These are phyloP conservation scores for Carex pumila DNA, from an alignment of 176 grass and related monocot genomes.

Conservation along the genomic window DNA sequence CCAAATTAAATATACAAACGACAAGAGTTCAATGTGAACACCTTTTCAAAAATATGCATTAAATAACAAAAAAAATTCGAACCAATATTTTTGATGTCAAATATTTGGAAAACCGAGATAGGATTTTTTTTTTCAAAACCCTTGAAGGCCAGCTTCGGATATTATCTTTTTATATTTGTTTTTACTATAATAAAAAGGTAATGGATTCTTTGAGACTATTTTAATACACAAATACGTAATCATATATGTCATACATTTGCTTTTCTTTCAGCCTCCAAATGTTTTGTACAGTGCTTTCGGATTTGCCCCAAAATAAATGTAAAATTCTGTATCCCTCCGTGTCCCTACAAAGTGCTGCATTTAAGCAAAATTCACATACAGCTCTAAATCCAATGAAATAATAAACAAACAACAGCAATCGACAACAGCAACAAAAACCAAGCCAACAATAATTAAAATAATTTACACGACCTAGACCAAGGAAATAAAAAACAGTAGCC, in stretches of 20 bases:
- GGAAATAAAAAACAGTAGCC: not conserved
- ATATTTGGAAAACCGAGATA: not conserved
- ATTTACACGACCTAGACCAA: slow-evolving; percentile 24
- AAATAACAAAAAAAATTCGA: not conserved
- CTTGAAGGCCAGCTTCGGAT: no score
- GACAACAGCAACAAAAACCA: slow-evolving; percentile 5
- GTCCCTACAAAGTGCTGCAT: slow-evolving; percentile 14
- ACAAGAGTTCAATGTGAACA: not conserved
- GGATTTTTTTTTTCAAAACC: no score
- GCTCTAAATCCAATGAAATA: slow-evolving; percentile 5
- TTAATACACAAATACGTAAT: not conserved
- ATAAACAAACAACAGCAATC: slow-evolving; percentile 3
- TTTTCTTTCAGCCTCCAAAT: not conserved
- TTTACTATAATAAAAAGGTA: not conserved
- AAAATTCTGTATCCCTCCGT: not conserved
- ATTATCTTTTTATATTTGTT: no score
- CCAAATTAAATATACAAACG: not conserved
- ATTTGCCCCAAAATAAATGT: not conserved
- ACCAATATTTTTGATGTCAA: not conserved
- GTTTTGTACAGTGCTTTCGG: not conserved
- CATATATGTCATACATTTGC: not conserved
- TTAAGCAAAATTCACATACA: not conserved
- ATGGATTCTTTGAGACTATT: not conserved
- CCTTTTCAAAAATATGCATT: no score
- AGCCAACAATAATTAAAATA: slow-evolving; percentile 17